Evolutionary conservation across 2,329 filamentous ascomycete genomes (phyloP), one percentile per base, ranked within the genome.

Genomic region (Cladorrhinum sp.): DNA sequence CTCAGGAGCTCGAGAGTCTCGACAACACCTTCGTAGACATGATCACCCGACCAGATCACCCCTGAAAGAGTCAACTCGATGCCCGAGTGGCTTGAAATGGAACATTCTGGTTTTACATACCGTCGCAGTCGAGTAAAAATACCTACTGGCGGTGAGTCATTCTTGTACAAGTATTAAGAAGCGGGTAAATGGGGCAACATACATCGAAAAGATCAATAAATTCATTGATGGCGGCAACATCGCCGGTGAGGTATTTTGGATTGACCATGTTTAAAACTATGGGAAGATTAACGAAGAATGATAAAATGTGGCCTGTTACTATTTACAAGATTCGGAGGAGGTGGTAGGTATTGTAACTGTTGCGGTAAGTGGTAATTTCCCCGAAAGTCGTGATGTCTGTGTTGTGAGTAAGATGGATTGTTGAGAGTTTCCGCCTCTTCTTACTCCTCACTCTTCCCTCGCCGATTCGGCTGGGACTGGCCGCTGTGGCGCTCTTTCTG

Each of bases 71-170:
- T 71, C 36, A 72, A 67, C 56, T 59, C 8, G 7, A n/a, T 57
- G n/a, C 39, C 5, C n/a, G n/a, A n/a, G n/a, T n/a, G n/a, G n/a
- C 30, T 21, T 18, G 3, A 23, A 1, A 14, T 4, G 42, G 12
- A 21, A 36, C 12, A 36, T 36, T 36, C 33, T 36, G 9, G 33
- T 23, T 14, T n/a, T 30, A 72, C 80, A 70, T 80, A 96, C 94
- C 95, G 85, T 99, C 95, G 77, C 95, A 99, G 74, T 99, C 95
- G 71, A 99, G 91, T 12, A 99, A 81, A 72, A 99, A 98, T 36
- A 91, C 87, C 92, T 96, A 68, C 1, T 2, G 28, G 18, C 18
- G 26, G 28, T 60, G n/a, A 58, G 65, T 62, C 46, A 67, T 23
- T 24, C 3, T 28, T 23, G 14, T 12, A 12, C 24, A 26, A n/a